A percentile compares a stretch with the other conserved stretches of the same genome.
Evolutionary conservation across 2,329 filamentous ascomycete genomes (phyloP).

Genomic region (Penicillium sp.): DNA sequence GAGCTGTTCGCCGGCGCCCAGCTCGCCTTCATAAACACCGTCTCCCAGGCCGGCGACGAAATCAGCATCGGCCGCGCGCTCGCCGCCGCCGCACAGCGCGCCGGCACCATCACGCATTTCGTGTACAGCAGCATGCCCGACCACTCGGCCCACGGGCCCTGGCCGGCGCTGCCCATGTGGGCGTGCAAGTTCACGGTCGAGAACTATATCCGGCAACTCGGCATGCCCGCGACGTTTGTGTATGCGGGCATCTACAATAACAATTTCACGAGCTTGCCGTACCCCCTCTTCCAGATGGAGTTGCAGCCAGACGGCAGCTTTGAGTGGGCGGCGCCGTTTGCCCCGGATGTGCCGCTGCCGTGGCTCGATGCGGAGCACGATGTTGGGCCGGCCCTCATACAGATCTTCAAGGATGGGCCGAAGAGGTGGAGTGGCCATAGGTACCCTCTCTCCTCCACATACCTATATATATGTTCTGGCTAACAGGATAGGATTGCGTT

Average conservation of each 20-base stretch:
- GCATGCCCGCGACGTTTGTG: slow-evolving; percentile 83
- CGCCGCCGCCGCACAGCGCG: slow-evolving; percentile 82
- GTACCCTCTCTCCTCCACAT: slow-evolving; percentile 39
- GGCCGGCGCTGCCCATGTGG: slow-evolving; percentile 87
- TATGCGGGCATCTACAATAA: slow-evolving; percentile 99
- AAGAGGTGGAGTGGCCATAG: slow-evolving; percentile 74
- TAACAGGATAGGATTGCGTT: slow-evolving; percentile 65
- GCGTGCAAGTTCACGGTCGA: slow-evolving; percentile 88
- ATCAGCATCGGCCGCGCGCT: slow-evolving; percentile 81
- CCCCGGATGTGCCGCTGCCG: slow-evolving; percentile 80
- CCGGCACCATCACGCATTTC: slow-evolving; percentile 76
- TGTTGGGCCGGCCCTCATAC: slow-evolving; percentile 83
- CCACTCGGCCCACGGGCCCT: slow-evolving; percentile 75
- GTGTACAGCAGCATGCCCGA: slow-evolving; percentile 98
- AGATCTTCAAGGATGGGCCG: slow-evolving; percentile 91
- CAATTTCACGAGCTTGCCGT: slow-evolving; percentile 90
- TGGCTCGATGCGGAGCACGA: slow-evolving; percentile 98
- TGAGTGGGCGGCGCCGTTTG: slow-evolving; percentile 89
- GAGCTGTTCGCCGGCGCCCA: slow-evolving; percentile 79
- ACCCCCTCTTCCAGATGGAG: slow-evolving; percentile 95
- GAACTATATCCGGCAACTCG: slow-evolving; percentile 79
- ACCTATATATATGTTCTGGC: background rate
- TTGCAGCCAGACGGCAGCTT: slow-evolving; percentile 80
- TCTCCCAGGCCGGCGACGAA: slow-evolving; percentile 87
- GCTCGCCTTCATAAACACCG: slow-evolving; percentile 95